Conservation (phyloP, 768 basidiomycete genomes). For the Suillus discolor region DNA sequence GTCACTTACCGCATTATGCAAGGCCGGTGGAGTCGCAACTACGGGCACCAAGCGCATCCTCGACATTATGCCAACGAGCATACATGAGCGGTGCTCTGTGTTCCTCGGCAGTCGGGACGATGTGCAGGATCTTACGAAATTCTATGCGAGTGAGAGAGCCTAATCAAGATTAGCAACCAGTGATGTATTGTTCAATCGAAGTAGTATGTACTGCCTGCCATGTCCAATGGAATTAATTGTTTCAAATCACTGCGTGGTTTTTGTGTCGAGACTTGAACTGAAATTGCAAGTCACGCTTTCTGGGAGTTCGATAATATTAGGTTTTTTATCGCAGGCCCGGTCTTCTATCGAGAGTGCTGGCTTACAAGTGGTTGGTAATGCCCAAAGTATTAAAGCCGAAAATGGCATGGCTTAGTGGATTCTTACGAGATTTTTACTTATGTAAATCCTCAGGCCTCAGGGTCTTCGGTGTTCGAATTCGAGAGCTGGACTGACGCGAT, state of each 20-base stretch:
- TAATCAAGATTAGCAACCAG: constrained; percentile 7
- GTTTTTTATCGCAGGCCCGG: neutral
- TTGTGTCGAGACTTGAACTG: neutral
- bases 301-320: neutral
- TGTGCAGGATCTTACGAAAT: constrained; percentile 86
- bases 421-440: no score
- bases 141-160: constrained; percentile 56
- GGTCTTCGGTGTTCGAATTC: neutral
- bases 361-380: neutral
- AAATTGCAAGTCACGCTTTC: neutral
- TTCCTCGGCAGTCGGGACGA: constrained; percentile 95
- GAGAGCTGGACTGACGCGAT: neutral
- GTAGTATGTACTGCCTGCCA: neutral
- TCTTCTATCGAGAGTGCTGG: neutral
- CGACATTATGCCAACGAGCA: constrained; percentile 82
- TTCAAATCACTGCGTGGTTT: neutral
- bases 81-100: constrained; percentile 92
- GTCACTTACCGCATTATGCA: constrained; percentile 11
- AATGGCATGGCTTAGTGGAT: no score
- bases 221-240: neutral
- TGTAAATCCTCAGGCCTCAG: no score
- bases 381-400: neutral
- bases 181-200: no score
- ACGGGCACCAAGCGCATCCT: constrained; percentile 94
- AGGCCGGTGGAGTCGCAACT: constrained; percentile 97